phyloP scores from a whole-genome alignment of 1,284 basidiomycete genomes.

The Trichosporon sp. region DNA sequence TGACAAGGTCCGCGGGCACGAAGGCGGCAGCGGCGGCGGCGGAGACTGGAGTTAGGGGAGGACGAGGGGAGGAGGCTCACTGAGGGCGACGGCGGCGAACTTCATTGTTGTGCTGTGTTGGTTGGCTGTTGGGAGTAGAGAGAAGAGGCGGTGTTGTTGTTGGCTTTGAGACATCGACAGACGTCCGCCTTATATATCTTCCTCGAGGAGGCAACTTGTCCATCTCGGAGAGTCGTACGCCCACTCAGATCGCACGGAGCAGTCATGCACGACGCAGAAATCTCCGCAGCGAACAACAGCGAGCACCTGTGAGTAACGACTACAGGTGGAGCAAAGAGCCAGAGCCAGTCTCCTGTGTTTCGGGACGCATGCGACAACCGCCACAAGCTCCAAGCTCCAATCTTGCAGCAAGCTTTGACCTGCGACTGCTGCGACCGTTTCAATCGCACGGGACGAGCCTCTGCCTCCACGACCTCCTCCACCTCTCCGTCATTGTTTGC shows the following conservation, averaged over 20 bases:
- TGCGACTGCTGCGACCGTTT: not conserved
- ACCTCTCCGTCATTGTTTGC: not conserved
- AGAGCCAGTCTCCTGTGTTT: not conserved
- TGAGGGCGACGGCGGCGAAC: not conserved
- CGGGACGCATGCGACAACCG: not conserved
- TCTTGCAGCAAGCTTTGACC: not conserved
- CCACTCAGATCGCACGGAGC: not conserved
- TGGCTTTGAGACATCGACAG: not conserved
- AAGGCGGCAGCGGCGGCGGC: not conserved
- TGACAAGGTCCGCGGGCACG: not conserved
- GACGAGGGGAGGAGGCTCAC: conserved; percentile 56
- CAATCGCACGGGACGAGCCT: not conserved
- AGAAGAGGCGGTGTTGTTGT: not conserved
- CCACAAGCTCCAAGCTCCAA: not conserved
- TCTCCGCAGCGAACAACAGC: not conserved
- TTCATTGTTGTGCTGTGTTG: not conserved
- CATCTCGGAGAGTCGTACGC: not conserved
- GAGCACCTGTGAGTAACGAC: no score
- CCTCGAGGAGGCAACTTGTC: not conserved
- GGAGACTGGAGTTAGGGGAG: conserved; percentile 59
- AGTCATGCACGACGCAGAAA: no score
- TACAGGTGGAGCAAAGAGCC: not conserved
- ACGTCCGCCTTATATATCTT: not conserved
- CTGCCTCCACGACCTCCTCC: not conserved
- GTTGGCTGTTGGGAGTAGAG: not conserved